Conservation (phyloP, 108 stramenopile genomes). For the Skeletonema marinoi region DNA sequence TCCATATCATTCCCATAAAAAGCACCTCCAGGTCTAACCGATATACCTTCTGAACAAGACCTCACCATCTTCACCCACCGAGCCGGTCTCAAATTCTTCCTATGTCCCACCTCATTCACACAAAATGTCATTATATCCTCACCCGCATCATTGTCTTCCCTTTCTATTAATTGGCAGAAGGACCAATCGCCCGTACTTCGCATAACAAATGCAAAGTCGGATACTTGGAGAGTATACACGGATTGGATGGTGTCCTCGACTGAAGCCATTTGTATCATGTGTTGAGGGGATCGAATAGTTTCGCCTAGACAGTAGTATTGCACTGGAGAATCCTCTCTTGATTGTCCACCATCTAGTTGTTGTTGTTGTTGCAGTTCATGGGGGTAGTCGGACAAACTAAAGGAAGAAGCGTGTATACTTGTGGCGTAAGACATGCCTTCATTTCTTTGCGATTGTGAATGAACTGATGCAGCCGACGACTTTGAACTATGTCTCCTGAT, state of each 20-base stretch:
- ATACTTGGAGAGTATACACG: not conserved
- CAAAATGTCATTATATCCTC: not conserved
- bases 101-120: not conserved
- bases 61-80: not conserved
- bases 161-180: not conserved
- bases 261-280: not conserved
- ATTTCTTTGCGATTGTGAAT: not conserved
- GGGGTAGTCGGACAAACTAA: not conserved
- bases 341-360: not conserved
- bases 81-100: not conserved
- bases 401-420: not conserved
- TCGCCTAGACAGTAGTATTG: not conserved
- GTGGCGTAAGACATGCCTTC: not conserved
- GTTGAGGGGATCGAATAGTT: not conserved
- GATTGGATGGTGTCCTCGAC: not conserved
- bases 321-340: too few relatives aligned
- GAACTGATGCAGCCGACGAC: too few relatives aligned
- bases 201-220: not conserved
- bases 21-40: not conserved
- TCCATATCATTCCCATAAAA: not conserved
- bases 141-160: not conserved
- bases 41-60: not conserved
- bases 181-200: not conserved
- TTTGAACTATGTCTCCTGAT: not conserved
- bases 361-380: not conserved